Evolutionary conservation across 495 filamentous ascomycete genomes (phyloP).

Genomic region (Cercophora sp.): DNA sequence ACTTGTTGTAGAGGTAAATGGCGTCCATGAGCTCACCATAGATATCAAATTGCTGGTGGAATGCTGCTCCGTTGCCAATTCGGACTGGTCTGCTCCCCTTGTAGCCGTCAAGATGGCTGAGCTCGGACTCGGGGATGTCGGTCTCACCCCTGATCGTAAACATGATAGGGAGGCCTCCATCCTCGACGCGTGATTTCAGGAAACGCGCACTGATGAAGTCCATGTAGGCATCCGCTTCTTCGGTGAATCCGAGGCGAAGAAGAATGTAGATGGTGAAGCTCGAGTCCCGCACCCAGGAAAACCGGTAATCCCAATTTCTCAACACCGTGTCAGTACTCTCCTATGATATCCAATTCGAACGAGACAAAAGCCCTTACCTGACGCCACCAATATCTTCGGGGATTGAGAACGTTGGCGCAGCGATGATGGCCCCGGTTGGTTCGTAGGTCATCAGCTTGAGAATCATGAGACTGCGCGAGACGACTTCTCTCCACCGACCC

Average conservation of each 20-base stretch:
- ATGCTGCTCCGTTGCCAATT: slow-evolving; percentile 71
- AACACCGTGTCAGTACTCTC: no score
- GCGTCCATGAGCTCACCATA: slow-evolving; percentile 73
- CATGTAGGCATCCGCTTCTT: slow-evolving; percentile 71
- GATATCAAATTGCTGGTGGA: slow-evolving; percentile 70
- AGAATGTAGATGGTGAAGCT: slow-evolving; percentile 74
- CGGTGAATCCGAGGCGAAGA: slow-evolving; percentile 67
- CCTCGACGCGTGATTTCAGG: slow-evolving; percentile 40
- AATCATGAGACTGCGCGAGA: slow-evolving; percentile 63
- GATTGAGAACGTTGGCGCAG: slow-evolving; percentile 57
- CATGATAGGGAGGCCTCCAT: slow-evolving; percentile 68
- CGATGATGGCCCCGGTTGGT: slow-evolving; percentile 48
- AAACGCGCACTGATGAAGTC: slow-evolving; percentile 68
- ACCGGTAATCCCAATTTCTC: slow-evolving; percentile 75
- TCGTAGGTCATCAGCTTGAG: slow-evolving; percentile 68
- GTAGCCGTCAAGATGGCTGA: slow-evolving; percentile 65
- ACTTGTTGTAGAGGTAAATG: slow-evolving; percentile 75
- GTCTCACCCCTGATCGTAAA: slow-evolving; percentile 69
- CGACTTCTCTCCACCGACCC: slow-evolving; percentile 65
- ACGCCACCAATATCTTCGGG: slow-evolving; percentile 68
- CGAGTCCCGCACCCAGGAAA: slow-evolving; percentile 69
- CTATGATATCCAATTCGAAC: no score
- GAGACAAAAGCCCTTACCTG: no score
- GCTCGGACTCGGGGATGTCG: slow-evolving; percentile 63
- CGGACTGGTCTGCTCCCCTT: slow-evolving; percentile 62